Percentiles rank a stretch among this genome's conserved stretches.
Evolutionary conservation across 129 eudicot genomes (phyloP).

Genomic region (Apium graveolens): DNA sequence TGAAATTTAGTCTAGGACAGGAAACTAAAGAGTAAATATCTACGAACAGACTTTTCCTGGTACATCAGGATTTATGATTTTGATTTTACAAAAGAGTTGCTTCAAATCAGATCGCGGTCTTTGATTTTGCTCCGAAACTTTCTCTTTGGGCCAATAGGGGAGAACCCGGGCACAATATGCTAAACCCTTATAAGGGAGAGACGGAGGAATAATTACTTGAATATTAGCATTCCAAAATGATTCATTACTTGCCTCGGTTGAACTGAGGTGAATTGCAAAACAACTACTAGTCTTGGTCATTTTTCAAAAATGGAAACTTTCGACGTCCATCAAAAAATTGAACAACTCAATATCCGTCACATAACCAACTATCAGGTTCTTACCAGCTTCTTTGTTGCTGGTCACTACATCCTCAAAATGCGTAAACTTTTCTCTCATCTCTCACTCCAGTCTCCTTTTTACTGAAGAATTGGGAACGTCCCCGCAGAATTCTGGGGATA

Average conservation of each 20-base stretch:
- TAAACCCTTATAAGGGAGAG: conserved; percentile 67
- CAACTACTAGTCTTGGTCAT: conserved; percentile 55
- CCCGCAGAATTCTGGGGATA: too few relatives aligned
- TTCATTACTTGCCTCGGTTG: conserved; percentile 63
- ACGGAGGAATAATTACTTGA: conserved; percentile 73
- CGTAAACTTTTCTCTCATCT: too few relatives aligned
- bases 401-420: too few relatives aligned
- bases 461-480: too few relatives aligned
- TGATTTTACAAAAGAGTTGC: too few relatives aligned
- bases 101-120: conserved; percentile 45
- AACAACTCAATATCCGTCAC: conserved; percentile 36
- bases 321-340: conserved; percentile 27
- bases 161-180: conserved; percentile 64
- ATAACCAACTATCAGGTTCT: conserved; percentile 37
- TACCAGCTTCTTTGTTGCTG: conserved; percentile 39
- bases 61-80: conserved; percentile 51
- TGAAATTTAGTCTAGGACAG: conserved; percentile 58
- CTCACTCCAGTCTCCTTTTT: too few relatives aligned
- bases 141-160: conserved; percentile 76
- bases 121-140: conserved; percentile 68
- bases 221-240: conserved; percentile 80
- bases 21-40: conserved; percentile 66
- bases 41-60: conserved; percentile 92
- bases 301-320: conserved; percentile 42
- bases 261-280: conserved; percentile 70